A percentile compares a stretch with the other conserved stretches of the same genome.
Evolutionary conservation across 257 asterid species (phyloP).

Genomic region (Gynochthodes officinalis): DNA sequence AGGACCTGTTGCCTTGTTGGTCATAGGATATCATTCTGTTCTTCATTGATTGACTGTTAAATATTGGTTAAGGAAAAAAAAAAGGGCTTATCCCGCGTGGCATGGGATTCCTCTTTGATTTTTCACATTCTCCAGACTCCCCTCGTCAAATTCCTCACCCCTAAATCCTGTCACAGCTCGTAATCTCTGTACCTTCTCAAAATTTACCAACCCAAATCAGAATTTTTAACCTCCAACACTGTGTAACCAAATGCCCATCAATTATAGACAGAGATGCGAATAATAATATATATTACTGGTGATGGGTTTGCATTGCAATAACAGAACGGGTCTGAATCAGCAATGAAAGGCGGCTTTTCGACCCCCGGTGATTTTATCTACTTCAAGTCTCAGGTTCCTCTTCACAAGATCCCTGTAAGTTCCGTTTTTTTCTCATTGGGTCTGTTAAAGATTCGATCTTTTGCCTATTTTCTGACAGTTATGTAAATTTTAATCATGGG

Average conservation of each 20-base stretch:
- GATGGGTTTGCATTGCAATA: conserved; percentile 12
- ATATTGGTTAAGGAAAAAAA: not conserved
- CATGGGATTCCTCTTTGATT: conserved; percentile 2
- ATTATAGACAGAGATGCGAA: conserved; percentile 10
- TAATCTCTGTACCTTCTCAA: not conserved
- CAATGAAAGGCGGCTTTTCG: conserved; percentile 88
- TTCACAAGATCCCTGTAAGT: conserved; percentile 97
- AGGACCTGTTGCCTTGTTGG: too few relatives aligned
- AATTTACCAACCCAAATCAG: not conserved
- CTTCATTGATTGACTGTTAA: not conserved
- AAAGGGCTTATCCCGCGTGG: conserved; percentile 14
- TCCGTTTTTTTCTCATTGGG: conserved; percentile 2
- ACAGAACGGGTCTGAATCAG: conserved; percentile 25
- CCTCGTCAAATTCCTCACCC: conserved; percentile 1
- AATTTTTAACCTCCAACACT: not conserved
- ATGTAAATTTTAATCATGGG: conserved; percentile 20
- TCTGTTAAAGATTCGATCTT: conserved; percentile 1
- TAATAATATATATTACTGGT: too few relatives aligned
- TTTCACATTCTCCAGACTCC: not conserved
- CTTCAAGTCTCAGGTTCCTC: conserved; percentile 99
- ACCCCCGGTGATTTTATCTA: conserved; percentile 95
- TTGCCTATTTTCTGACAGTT: conserved; percentile 3
- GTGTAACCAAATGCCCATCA: not conserved
- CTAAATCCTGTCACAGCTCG: not conserved
- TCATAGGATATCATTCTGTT: not conserved